Percentiles rank a stretch among this genome's conserved stretches.
phyloP scores from a whole-genome alignment of 805 yeast genomes.

The Yueomyces sinensis region DNA sequence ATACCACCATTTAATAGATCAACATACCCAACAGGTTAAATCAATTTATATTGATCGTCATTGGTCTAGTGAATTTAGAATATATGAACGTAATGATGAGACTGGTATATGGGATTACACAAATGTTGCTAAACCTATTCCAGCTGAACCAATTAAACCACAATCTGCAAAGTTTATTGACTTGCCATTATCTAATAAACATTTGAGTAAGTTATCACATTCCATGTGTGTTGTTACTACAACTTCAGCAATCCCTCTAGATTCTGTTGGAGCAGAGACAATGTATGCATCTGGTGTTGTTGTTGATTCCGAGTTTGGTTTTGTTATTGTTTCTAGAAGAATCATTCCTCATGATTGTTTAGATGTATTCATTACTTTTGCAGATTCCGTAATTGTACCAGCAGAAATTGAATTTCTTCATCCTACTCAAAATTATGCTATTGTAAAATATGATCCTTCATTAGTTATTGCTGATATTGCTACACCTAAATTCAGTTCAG shows the following conservation, averaged over 20 bases:
- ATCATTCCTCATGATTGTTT: conserved; percentile 67
- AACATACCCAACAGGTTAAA: conserved; percentile 59
- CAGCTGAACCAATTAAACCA: conserved; percentile 38
- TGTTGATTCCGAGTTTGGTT: conserved; percentile 69
- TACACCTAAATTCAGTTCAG: conserved; percentile 48
- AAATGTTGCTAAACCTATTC: conserved; percentile 41
- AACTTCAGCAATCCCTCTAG: conserved; percentile 56
- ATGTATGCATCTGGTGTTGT: conserved; percentile 65
- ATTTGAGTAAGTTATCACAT: conserved; percentile 43
- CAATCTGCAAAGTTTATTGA: conserved; percentile 59
- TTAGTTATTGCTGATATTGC: conserved; percentile 57
- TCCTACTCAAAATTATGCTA: conserved; percentile 77
- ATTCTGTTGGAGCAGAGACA: conserved; percentile 54
- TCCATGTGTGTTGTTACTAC: conserved; percentile 64
- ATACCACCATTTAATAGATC: conserved; percentile 67
- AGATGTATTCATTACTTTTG: conserved; percentile 66
- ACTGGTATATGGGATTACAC: conserved; percentile 48
- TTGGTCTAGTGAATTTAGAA: conserved; percentile 61
- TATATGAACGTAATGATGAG: conserved; percentile 49
- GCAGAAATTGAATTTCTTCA: conserved; percentile 74
- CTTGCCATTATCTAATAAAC: conserved; percentile 42
- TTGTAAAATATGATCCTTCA: conserved; percentile 68
- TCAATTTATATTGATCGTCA: conserved; percentile 69
- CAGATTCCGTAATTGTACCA: conserved; percentile 73
- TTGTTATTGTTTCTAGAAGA: conserved; percentile 64